Evolutionary conservation across 2,329 filamentous ascomycete species (phyloP), one percentile per base, ranked within the genome.

Genomic region (Phoma sp.): DNA sequence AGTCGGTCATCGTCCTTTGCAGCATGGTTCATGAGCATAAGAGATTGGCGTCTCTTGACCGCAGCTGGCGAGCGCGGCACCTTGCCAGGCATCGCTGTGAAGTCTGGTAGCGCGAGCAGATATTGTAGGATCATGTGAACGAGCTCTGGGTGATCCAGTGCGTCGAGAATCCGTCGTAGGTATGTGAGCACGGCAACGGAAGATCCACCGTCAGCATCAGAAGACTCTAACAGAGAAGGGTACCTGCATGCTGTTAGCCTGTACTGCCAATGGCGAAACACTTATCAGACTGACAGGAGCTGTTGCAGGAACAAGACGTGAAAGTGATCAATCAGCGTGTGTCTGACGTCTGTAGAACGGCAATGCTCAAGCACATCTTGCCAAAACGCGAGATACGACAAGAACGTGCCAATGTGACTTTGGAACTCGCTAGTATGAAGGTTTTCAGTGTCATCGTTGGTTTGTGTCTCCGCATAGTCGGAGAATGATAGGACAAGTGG

Each of bases 341-440:
- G 91, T 72, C 93, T 95, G 64, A 99, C 92, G 71, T 98, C 93
- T 1, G 87, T 82, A 3, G 93, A 98, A 66, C 88, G 87, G 78
- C 95, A 99, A 75, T 98, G 93, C 73, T 98, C 95, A 56, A 99
- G 80, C 28, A 97, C 93, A 74, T 99, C 95, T 77, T 99, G 95
- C 95, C 95, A 99, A 71, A 99, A 99, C 5, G 96, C 81, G 42
- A 99, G 83, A 71, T 98, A 96, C 0, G 95, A 96, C 34, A 99
- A 82, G 68, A 99, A 99, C 0, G 93, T 96, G 48, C 93, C 88
- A 68, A 98, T 85, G 66, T 97, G 91, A n/a, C 87, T 84, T 66
- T 91, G 89, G 59, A 96, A 92, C 54, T 92, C 86, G 1, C 84
- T 80, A 2, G 88, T 87, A 71, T 89, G 88, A 42, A 91, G 87